These are phyloP conservation scores for Apophysomyces ossiformis DNA, from an alignment of 371 early-diverging fungal species.

Conservation along the genomic window DNA sequence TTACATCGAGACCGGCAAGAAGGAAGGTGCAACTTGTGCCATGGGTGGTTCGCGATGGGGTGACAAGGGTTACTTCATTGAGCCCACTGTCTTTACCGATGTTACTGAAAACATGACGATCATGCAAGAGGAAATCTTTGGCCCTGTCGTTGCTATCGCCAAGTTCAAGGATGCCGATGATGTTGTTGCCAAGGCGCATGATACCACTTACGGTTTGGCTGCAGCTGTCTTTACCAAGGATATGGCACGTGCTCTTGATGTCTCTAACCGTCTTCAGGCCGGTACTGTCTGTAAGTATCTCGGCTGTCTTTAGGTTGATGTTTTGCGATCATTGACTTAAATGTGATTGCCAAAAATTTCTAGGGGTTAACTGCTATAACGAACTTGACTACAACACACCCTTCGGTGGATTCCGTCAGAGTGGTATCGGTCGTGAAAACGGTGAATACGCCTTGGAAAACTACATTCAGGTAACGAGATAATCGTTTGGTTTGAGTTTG, in stretches of 20 bases:
- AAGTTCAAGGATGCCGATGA: conserved; percentile 70
- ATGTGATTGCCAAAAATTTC: not conserved
- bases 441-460: conserved; percentile 78
- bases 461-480: conserved; percentile 56
- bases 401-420: conserved; percentile 89
- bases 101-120: conserved; percentile 61
- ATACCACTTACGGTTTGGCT: conserved; percentile 76
- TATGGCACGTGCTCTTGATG: conserved; percentile 68
- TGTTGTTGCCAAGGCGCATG: conserved; percentile 75
- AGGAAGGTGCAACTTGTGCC: conserved; percentile 54
- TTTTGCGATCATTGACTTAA: not conserved
- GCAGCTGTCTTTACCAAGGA: conserved; percentile 82
- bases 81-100: conserved; percentile 51
- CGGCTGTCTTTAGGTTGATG: not conserved
- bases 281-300: conserved; percentile 25
- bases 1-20: conserved; percentile 55
- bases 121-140: conserved; percentile 78
- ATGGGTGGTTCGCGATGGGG: conserved; percentile 56
- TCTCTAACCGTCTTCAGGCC: conserved; percentile 53
- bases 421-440: conserved; percentile 83
- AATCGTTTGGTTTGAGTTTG: not conserved
- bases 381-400: conserved; percentile 52
- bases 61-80: conserved; percentile 54
- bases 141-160: conserved; percentile 76
- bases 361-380: conserved; percentile 48